Conservation (phyloP, 177 flowering plant species). For the Vitis hybrid region DNA sequence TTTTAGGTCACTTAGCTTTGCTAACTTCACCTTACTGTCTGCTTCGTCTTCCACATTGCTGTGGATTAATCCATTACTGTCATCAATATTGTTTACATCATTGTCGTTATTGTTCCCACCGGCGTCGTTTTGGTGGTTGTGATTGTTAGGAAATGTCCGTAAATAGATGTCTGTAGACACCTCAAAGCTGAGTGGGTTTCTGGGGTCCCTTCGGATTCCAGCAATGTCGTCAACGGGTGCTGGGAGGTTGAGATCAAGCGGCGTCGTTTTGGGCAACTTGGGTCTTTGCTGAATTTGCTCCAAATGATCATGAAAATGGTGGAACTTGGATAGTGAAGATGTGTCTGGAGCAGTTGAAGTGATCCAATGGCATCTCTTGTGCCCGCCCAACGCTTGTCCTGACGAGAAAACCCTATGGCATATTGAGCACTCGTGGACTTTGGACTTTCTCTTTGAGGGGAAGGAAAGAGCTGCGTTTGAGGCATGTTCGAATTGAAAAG, state of each 20-base stretch:
- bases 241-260: slow-evolving; percentile 75
- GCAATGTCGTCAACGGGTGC: slow-evolving; percentile 38
- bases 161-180: slow-evolving; percentile 50
- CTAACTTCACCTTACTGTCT: slow-evolving; percentile 71
- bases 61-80: slow-evolving; percentile 7
- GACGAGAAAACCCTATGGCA: slow-evolving; percentile 81
- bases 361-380: slow-evolving; percentile 97
- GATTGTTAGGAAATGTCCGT: slow-evolving; percentile 27
- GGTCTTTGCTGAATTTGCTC: slow-evolving; percentile 33
- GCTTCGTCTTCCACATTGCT: slow-evolving; percentile 52
- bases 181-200: slow-evolving; percentile 35
- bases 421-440: slow-evolving; percentile 85
- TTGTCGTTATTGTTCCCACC: slow-evolving; percentile 7
- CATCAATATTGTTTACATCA: slow-evolving; percentile 3
- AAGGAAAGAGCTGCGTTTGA: slow-evolving; percentile 8
- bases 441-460: slow-evolving; percentile 54
- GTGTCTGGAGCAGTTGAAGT: slow-evolving; percentile 62
- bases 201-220: slow-evolving; percentile 18
- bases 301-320: slow-evolving; percentile 33
- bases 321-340: slow-evolving; percentile 36
- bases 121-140: slow-evolving; percentile 1
- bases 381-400: slow-evolving; percentile 94
- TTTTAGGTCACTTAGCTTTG: slow-evolving; percentile 79
- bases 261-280: slow-evolving; percentile 24
- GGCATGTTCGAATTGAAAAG: slow-evolving; percentile 25